Percentiles rank a stretch among this genome's conserved stretches.
These are phyloP conservation scores for Syncephalis fuscata DNA, from an alignment of 371 early-diverging fungal genomes.

Conservation along the genomic window DNA sequence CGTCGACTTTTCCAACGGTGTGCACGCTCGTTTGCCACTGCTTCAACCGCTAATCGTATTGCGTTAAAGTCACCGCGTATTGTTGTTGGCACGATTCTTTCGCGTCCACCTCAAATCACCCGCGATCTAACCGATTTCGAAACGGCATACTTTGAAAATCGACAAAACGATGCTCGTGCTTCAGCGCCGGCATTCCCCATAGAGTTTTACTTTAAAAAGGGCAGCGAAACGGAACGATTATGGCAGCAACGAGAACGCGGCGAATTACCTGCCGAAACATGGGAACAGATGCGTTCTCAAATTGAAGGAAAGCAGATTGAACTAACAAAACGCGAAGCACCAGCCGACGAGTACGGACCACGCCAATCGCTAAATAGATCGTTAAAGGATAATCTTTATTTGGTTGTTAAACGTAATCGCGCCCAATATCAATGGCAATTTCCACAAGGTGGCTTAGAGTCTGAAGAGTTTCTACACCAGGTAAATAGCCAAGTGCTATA, in stretches of 20 bases:
- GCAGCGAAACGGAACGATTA: conserved; percentile 57
- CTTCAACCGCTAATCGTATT: too few species aligned
- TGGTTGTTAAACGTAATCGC: conserved; percentile 52
- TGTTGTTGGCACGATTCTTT: conserved; percentile 51
- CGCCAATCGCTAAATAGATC: conserved; percentile 54
- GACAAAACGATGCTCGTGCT: conserved; percentile 47
- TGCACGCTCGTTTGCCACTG: too few species aligned
- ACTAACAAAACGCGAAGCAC: conserved; percentile 29
- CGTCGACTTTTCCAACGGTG: too few species aligned
- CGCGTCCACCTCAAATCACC: conserved; percentile 65
- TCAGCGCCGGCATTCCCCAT: conserved; percentile 48
- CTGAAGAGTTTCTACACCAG: conserved; percentile 47
- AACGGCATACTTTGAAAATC: conserved; percentile 53
- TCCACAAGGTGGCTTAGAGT: conserved; percentile 54
- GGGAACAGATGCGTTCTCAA: conserved; percentile 6
- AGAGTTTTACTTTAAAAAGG: conserved; percentile 83
- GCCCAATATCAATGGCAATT: conserved; percentile 52
- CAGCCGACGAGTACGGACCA: conserved; percentile 48
- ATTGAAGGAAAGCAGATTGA: conserved; percentile 20
- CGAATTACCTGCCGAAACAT: conserved; percentile 8
- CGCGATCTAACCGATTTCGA: conserved; percentile 57
- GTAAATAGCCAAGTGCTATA: conserved; percentile 9
- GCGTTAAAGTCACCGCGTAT: conserved; percentile 13
- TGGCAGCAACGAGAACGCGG: conserved; percentile 13
- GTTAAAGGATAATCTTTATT: conserved; percentile 51